These are phyloP conservation scores for Serendipita sp. DNA, from an alignment of 768 basidiomycete species.

Conservation along the genomic window DNA sequence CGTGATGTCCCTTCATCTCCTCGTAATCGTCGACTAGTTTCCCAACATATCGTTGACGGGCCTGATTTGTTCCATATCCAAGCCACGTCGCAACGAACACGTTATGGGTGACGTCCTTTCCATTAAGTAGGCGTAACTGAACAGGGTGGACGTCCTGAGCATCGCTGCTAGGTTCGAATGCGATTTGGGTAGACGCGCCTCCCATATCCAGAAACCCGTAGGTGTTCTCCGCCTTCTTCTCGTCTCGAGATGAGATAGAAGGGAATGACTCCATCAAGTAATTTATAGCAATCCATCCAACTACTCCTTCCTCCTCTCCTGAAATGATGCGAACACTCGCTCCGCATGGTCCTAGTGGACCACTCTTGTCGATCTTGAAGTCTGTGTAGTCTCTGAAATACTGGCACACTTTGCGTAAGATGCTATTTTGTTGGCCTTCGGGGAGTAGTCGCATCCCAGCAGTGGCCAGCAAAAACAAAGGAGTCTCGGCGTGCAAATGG, in stretches of 20 bases:
- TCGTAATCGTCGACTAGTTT: slow-evolving; percentile 46
- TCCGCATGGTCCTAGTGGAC: slow-evolving; percentile 68
- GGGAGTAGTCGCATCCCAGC: slow-evolving; percentile 91
- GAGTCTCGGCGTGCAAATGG: slow-evolving; percentile 67
- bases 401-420: slow-evolving; percentile 62
- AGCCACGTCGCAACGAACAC: slow-evolving; percentile 99
- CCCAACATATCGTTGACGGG: slow-evolving; percentile 82
- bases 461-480: slow-evolving; percentile 86
- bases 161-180: slow-evolving; percentile 69
- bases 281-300: slow-evolving; percentile 98
- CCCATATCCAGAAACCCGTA: slow-evolving; percentile 99
- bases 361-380: slow-evolving; percentile 58
- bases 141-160: slow-evolving; percentile 62
- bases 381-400: slow-evolving; percentile 60
- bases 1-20: slow-evolving; percentile 17
- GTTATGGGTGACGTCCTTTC: slow-evolving; percentile 74
- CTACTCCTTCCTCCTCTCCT: slow-evolving; percentile 95
- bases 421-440: slow-evolving; percentile 45
- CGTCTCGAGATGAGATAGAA: slow-evolving; percentile 10
- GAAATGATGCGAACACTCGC: slow-evolving; percentile 86
- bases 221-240: slow-evolving; percentile 27
- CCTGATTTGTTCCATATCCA: slow-evolving; percentile 95
- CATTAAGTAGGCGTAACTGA: slow-evolving; percentile 61
- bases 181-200: slow-evolving; percentile 96
- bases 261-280: slow-evolving; percentile 95